Percentiles rank a stretch among this genome's conserved stretches.
phyloP scores from a whole-genome alignment of 2,329 filamentous ascomycete genomes.

The Cytospora paraplurivora region DNA sequence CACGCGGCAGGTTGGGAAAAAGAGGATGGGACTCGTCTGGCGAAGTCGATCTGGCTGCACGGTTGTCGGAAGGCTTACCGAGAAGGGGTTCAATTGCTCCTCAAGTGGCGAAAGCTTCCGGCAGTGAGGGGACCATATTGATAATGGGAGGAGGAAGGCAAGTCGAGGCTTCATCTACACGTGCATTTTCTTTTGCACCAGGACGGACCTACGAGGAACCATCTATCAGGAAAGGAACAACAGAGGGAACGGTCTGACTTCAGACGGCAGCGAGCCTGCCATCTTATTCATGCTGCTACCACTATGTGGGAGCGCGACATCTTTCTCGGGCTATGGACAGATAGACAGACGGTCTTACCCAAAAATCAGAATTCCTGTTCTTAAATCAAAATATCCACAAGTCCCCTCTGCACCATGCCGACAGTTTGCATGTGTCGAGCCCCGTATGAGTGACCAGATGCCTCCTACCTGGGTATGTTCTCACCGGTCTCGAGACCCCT shows the following conservation, averaged over 20 bases:
- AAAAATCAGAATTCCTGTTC: slow-evolving; percentile 20
- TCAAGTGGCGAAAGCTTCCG: slow-evolving; percentile 1
- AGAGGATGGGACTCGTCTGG: background rate
- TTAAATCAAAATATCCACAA: slow-evolving; percentile 13
- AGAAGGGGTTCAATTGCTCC: background rate
- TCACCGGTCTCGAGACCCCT: background rate
- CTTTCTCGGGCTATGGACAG: slow-evolving; percentile 22
- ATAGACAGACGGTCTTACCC: slow-evolving; percentile 21
- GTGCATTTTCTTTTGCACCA: slow-evolving; percentile 7
- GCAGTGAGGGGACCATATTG: slow-evolving; percentile 6
- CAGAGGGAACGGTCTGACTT: slow-evolving; percentile 13
- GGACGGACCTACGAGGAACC: slow-evolving; percentile 10
- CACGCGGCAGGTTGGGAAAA: background rate
- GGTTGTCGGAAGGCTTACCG: background rate
- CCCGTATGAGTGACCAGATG: background rate
- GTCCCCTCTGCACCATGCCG: background rate
- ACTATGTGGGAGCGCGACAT: slow-evolving; percentile 11
- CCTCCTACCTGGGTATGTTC: background rate
- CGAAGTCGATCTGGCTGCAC: slow-evolving; percentile 7
- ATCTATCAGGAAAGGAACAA: slow-evolving; percentile 3
- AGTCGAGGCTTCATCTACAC: background rate
- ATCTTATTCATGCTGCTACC: slow-evolving; percentile 20
- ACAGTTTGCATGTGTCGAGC: background rate
- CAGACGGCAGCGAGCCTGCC: slow-evolving; percentile 11
- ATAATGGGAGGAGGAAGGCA: slow-evolving; percentile 12